Percentiles rank a stretch among this genome's conserved stretches.
phyloP scores from a whole-genome alignment of 495 filamentous ascomycete genomes.

The Cercophora scortea region DNA sequence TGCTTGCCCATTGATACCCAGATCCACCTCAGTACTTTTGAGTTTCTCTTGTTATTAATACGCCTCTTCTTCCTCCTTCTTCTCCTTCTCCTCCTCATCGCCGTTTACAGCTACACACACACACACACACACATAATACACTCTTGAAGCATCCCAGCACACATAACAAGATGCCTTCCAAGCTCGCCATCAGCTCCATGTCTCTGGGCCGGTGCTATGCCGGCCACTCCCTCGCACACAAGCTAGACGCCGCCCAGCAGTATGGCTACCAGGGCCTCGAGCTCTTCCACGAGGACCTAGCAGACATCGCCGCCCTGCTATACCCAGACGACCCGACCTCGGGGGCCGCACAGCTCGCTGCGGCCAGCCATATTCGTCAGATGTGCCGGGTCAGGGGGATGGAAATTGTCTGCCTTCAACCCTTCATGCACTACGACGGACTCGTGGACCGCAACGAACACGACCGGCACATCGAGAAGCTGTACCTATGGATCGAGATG shows the following conservation, averaged over 20 bases:
- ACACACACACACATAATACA: too few species aligned
- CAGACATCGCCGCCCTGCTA: slow-evolving; percentile 43
- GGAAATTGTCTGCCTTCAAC: slow-evolving; percentile 64
- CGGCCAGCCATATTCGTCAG: slow-evolving; percentile 46
- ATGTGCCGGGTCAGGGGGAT: slow-evolving; percentile 54
- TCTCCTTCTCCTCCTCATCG: too few species aligned
- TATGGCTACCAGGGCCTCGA: slow-evolving; percentile 67
- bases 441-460: slow-evolving; percentile 57
- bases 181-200: slow-evolving; percentile 58
- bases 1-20: too few species aligned
- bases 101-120: too few species aligned
- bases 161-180: slow-evolving; percentile 23
- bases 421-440: slow-evolving; percentile 75
- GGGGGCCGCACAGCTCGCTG: slow-evolving; percentile 43
- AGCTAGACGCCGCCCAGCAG: slow-evolving; percentile 56
- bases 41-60: too few species aligned
- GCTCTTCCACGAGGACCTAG: slow-evolving; percentile 74
- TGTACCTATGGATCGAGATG: slow-evolving; percentile 61
- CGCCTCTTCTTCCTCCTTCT: too few species aligned
- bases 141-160: background rate
- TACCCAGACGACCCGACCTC: slow-evolving; percentile 9
- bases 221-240: slow-evolving; percentile 52
- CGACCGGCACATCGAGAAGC: slow-evolving; percentile 49
- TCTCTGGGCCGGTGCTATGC: slow-evolving; percentile 55
- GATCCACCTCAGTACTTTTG: too few species aligned